Conservation (phyloP, 768 basidiomycete genomes). For the Pulveroboletus ravenelii region DNA sequence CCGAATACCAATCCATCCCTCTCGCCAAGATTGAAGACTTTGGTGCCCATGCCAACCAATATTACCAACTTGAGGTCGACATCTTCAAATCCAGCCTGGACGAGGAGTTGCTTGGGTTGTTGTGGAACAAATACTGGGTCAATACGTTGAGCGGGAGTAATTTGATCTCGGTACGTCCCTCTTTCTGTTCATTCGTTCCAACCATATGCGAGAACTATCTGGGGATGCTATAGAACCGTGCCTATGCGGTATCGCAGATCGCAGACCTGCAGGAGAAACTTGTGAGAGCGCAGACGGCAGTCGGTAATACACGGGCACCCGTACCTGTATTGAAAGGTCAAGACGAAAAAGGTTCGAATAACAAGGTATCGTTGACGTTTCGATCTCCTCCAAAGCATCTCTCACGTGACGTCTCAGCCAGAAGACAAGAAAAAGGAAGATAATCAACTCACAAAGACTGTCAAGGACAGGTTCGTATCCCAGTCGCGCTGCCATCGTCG, state of each 20-base stretch:
- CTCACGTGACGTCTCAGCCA: constrained; percentile 23
- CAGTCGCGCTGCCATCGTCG: background rate
- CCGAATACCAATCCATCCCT: constrained; percentile 95
- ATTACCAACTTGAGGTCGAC: constrained; percentile 91
- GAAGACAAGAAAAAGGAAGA: constrained; percentile 85
- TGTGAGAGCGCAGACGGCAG: constrained; percentile 57
- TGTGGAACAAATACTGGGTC: constrained; percentile 99
- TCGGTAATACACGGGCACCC: constrained; percentile 54
- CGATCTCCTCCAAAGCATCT: background rate
- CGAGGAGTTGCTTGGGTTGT: constrained; percentile 75
- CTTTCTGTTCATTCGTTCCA: background rate
- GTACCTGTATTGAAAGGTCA: constrained; percentile 50
- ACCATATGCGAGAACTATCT: background rate
- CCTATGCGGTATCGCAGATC: constrained; percentile 90
- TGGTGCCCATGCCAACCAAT: constrained; percentile 95
- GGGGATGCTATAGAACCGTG: constrained; percentile 65
- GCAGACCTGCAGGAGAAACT: constrained; percentile 89
- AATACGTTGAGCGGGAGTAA: constrained; percentile 94
- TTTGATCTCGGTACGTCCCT: constrained; percentile 69
- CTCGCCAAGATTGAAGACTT: constrained; percentile 98
- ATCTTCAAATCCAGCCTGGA: constrained; percentile 93
- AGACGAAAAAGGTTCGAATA: constrained; percentile 35
- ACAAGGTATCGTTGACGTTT: constrained; percentile 37
- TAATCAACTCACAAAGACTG: constrained; percentile 81
- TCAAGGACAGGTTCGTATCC: constrained; percentile 73